Evolutionary conservation across 2,329 filamentous ascomycete species (phyloP).

Genomic region (Dactylellina sp.): DNA sequence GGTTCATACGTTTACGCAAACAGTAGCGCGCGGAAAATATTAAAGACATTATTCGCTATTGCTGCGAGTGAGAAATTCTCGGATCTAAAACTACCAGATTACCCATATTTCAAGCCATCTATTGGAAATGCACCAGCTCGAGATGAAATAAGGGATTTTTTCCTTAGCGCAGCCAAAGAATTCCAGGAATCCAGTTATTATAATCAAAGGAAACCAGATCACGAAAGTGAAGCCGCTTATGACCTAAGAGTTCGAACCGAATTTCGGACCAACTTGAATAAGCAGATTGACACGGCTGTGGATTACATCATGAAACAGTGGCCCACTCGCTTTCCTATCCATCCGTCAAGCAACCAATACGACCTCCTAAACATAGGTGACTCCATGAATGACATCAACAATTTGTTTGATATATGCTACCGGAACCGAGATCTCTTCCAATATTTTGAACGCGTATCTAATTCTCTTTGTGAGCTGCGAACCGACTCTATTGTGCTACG

Average conservation of each 20-base stretch:
- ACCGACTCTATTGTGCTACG: background rate
- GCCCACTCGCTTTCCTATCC: background rate
- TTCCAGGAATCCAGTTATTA: background rate
- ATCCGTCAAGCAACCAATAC: background rate
- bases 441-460: background rate
- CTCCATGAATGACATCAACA: background rate
- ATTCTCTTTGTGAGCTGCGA: background rate
- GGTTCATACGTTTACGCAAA: constrained; percentile 4
- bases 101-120: constrained; percentile 2
- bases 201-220: too few relatives aligned
- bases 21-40: background rate
- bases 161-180: background rate
- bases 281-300: background rate
- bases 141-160: background rate
- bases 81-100: background rate
- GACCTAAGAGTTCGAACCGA: too few relatives aligned
- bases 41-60: constrained; percentile 20
- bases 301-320: constrained; percentile 5
- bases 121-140: background rate
- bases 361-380: background rate
- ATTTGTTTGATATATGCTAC: background rate
- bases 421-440: background rate
- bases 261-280: background rate
- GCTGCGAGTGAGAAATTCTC: constrained; percentile 3
- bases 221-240: too few relatives aligned